These are phyloP conservation scores for Fusarium hostae DNA, from an alignment of 2,329 filamentous ascomycete species.

Conservation along the genomic window DNA sequence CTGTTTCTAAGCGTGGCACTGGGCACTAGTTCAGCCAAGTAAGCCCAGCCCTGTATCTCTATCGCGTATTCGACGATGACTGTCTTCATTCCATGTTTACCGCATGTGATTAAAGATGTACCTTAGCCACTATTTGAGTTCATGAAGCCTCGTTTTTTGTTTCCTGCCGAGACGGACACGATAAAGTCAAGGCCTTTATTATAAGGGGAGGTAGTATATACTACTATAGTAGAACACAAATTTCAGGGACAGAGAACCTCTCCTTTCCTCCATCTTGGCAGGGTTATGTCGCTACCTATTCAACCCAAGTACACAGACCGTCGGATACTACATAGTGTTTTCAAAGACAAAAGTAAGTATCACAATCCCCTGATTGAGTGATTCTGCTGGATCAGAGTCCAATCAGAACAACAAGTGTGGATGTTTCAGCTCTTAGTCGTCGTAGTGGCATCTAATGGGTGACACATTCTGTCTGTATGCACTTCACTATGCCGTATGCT, in stretches of 20 bases:
- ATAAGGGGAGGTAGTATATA: background rate
- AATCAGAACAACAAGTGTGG: slow-evolving; percentile 2
- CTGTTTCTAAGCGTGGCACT: background rate
- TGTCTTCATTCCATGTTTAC: background rate
- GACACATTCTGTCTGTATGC: background rate
- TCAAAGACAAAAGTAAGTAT: background rate
- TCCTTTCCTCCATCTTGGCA: background rate
- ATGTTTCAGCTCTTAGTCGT: background rate
- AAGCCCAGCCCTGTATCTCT: slow-evolving; percentile 5
- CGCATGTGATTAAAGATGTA: background rate
- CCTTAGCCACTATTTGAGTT: background rate
- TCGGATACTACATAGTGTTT: background rate
- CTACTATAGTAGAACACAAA: background rate
- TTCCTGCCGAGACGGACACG: background rate
- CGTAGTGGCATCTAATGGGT: slow-evolving; percentile 1
- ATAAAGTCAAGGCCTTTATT: background rate
- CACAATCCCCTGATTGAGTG: slow-evolving; percentile 7
- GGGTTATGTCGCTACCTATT: background rate
- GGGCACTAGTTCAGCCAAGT: background rate
- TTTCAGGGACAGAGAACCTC: background rate
- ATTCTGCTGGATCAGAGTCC: slow-evolving; percentile 1
- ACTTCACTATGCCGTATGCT: background rate
- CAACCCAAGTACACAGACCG: background rate
- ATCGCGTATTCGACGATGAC: background rate
- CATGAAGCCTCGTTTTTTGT: background rate